phyloP scores from a whole-genome alignment of 2,329 filamentous ascomycete genomes.

The Purpureocillium takamizusanense region DNA sequence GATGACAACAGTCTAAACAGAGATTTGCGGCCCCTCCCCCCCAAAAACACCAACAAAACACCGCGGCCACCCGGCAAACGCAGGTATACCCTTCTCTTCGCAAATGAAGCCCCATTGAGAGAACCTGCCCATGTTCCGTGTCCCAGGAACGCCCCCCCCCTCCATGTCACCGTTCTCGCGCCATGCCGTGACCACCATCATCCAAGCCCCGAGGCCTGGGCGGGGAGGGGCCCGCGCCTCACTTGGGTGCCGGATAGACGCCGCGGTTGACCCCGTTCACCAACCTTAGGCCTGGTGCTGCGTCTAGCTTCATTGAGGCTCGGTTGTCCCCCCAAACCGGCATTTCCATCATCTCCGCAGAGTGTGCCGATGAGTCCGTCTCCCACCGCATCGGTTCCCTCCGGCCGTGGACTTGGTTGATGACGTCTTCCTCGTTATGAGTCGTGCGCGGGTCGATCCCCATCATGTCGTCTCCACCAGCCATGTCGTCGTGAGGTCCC shows the following conservation, averaged over 20 bases:
- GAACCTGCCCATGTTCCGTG: too few relatives aligned
- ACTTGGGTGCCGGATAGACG: not conserved
- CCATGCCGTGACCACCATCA: too few relatives aligned
- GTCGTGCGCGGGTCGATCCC: constrained; percentile 22
- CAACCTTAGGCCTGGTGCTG: constrained; percentile 3
- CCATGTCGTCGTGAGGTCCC: constrained; percentile 19
- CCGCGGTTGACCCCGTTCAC: not conserved
- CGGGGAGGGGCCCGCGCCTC: not conserved
- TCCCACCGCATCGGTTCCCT: constrained; percentile 14
- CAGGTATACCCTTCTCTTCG: not conserved
- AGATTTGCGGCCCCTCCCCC: constrained; percentile 3
- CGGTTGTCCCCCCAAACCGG: constrained; percentile 19
- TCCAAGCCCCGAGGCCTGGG: too few relatives aligned
- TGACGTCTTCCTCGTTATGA: constrained; percentile 23
- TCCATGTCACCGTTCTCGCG: too few relatives aligned
- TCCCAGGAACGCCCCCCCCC: not conserved
- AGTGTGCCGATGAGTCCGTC: constrained; percentile 11
- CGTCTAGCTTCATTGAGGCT: constrained; percentile 18
- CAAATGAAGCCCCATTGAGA: too few relatives aligned
- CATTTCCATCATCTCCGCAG: constrained; percentile 17
- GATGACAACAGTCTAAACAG: constrained; percentile 21
- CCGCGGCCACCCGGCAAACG: too few relatives aligned
- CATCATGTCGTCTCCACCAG: constrained; percentile 31
- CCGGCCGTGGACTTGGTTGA: constrained; percentile 20
- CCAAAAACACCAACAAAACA: constrained; percentile 9